Evolutionary conservation across 2,329 filamentous ascomycete species (phyloP), one percentile per base, ranked within the genome.

Genomic region (Akanthomyces dipterigenus): DNA sequence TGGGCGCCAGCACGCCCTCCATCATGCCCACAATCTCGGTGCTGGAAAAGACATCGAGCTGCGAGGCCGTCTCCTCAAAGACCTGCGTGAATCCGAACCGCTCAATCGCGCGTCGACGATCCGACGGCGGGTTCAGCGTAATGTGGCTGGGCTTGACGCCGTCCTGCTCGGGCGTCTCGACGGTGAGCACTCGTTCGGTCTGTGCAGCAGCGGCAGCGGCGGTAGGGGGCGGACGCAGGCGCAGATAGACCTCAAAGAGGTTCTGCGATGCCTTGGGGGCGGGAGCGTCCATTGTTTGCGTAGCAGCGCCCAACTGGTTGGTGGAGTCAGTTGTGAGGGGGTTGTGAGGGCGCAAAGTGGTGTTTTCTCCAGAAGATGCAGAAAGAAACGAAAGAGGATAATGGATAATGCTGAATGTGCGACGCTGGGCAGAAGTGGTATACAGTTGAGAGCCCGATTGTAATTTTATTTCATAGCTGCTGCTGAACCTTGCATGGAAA

Each of bases 61-160:
- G 95, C 7, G 84, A 85, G 1, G 91, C 87, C 68, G 89, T 82
- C 70, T 98, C 93, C 68, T 96, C 89, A 68, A 98, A 97, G 1
- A 99, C 92, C 64, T 86, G 86, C 0, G 95, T 99, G 71, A 99
- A 99, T 1, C 88, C 90, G 72, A 98, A 99, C 71, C 89, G 91
- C 74, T 99, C 95, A 40, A 97, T 86, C 1, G 93, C 92, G 50
- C 93, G 86, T 67, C 93, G 90, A 61, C 93, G 84, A 64, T 97
- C 93, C 64, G 87, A 89, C 2, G 91, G 90, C 0, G 93, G 92
- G 67, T 90, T 90, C 18, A 93, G 74, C 0, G 87, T 90, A 65
- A 93, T 88, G 70, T 91, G 87, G 1, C 86, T 90, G 0, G 88
- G 80, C 26, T 66, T 65, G n/a, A 71, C 72, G 63, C 76, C 70